Evolutionary conservation across 2,329 filamentous ascomycete genomes (phyloP), one percentile per base, ranked within the genome.

Genomic region (Colletotrichum costaricense): DNA sequence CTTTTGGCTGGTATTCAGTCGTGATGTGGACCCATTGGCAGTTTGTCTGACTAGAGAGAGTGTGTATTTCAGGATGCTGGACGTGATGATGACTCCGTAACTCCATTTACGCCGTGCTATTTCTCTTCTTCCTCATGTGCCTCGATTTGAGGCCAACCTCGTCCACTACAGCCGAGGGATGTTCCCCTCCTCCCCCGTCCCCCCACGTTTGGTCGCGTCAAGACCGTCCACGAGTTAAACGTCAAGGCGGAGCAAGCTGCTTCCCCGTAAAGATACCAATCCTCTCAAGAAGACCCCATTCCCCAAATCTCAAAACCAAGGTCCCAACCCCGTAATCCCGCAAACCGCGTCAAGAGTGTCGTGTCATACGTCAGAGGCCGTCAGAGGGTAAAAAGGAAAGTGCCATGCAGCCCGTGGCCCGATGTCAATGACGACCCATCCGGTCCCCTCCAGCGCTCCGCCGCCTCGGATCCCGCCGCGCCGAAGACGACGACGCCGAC

Each of bases 391-490:
- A 16, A 19, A 19, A 33, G 30, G 30, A 9, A 33, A 33, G 30
- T 3, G 30, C 30, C 30, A 33, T 9, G 30, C 30, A 3, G 30
- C 30, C 28, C 5, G 28, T 7, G 33, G 33, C 33, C 33, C 11
- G 33, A 35, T 35, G 3, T 35, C 42, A 74, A 59, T 72, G 67
- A 9, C 72, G 57, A 56, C 35, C 63, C 30, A 63, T 68, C 52
- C 76, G 63, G 28, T 78, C 75, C 26, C 74, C 76, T 6, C 75
- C 76, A n/a, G 58, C 70, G 42, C 75, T 69, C 26, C 74, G 68
- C 22, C 69, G 58, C 16, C 63, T 57, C 8, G 49, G 56, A 22
- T 74, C 72, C 28, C 68, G 68, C n/a, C 71, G 22, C 69, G 42
- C 42, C 42, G 46, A 63, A 3, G 38, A 58, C 28, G 60, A 24